These are phyloP conservation scores for Solanum corneliomulleri DNA, from an alignment of 257 asterid species.

Conservation along the genomic window DNA sequence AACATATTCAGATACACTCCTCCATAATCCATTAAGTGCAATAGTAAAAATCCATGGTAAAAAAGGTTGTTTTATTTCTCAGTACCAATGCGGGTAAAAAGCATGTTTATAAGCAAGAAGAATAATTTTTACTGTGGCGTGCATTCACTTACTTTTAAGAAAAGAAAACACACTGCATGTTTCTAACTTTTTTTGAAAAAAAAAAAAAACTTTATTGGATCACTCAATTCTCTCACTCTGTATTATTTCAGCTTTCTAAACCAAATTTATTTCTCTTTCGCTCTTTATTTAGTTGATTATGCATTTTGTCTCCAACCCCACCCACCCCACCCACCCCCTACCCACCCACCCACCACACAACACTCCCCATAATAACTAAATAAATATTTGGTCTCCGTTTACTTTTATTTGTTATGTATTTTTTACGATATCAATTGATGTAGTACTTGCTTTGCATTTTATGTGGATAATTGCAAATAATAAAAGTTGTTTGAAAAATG, in stretches of 20 bases:
- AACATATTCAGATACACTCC: neutral
- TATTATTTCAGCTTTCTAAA: neutral
- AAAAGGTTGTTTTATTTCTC: neutral
- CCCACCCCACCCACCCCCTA: rapidly evolving
- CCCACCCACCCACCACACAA: too few species aligned
- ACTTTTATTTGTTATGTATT: neutral
- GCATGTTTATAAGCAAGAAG: neutral
- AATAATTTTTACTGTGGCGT: neutral
- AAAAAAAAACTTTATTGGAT: neutral
- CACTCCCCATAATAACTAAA: neutral
- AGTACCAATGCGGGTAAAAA: neutral
- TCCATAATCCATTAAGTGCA: neutral
- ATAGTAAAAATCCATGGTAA: neutral
- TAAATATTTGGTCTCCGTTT: neutral
- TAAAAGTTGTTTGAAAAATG: neutral
- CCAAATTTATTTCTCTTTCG: neutral
- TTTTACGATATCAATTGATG: neutral
- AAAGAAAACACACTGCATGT: neutral
- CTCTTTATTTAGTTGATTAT: neutral
- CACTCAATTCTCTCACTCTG: neutral
- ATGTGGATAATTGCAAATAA: neutral
- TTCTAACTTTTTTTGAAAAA: too few species aligned
- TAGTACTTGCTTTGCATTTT: neutral
- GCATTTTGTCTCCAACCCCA: neutral
- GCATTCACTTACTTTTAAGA: conserved; percentile 1